Conservation (phyloP, 805 yeast genomes). For the Pichia ethanolica region DNA sequence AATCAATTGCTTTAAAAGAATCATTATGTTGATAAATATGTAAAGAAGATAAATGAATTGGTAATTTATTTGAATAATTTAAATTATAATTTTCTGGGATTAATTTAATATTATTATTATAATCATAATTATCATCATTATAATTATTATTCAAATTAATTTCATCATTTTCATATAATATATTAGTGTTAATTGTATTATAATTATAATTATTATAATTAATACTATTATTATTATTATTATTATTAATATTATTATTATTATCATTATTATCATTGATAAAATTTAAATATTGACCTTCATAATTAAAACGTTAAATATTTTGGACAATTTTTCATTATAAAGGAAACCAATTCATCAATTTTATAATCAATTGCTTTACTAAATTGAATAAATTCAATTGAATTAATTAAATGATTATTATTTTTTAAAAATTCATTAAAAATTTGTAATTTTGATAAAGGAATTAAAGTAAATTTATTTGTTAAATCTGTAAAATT, state of each 20-base stretch:
- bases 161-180: constrained; percentile 8
- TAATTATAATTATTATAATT: no score
- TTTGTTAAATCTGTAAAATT: background rate
- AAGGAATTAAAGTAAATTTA: constrained; percentile 2
- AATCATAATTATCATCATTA: no score
- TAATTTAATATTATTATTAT: no score
- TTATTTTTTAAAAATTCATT: background rate
- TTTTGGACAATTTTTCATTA: background rate
- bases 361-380: background rate
- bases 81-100: background rate
- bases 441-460: background rate
- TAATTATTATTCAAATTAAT: background rate
- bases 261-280: no score
- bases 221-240: no score
- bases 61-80: background rate
- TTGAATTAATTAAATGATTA: background rate
- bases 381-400: background rate
- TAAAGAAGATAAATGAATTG: background rate
- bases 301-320: background rate
- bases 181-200: background rate
- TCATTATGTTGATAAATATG: background rate
- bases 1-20: background rate
- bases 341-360: background rate
- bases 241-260: no score
- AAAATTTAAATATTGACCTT: no score